phyloP scores from a whole-genome alignment of 805 yeast species.

The Metschnikowia vanudenii region DNA sequence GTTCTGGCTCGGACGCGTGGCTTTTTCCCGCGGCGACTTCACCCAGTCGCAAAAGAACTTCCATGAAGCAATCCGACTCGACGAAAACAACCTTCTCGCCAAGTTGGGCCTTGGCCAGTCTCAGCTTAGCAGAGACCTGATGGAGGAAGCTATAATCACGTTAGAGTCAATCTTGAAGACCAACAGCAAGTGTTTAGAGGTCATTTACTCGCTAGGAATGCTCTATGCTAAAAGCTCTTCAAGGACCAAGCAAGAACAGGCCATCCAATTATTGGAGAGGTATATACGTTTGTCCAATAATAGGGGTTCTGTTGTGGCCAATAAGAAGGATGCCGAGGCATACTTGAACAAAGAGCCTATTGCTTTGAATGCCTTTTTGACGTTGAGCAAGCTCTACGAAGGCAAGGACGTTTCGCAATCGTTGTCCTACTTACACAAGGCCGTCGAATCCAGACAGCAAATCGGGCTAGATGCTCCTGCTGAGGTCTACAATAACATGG shows the following conservation, averaged over 20 bases:
- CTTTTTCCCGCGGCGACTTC: constrained; percentile 57
- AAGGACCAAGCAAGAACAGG: constrained; percentile 45
- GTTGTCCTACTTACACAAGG: constrained; percentile 57
- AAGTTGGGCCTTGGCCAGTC: constrained; percentile 85
- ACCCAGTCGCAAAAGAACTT: constrained; percentile 71
- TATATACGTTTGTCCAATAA: constrained; percentile 64
- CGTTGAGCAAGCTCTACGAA: constrained; percentile 71
- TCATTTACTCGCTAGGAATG: constrained; percentile 71
- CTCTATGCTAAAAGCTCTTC: constrained; percentile 56
- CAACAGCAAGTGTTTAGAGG: constrained; percentile 70
- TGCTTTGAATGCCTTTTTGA: constrained; percentile 61
- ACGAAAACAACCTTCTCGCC: constrained; percentile 65
- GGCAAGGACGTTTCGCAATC: constrained; percentile 64
- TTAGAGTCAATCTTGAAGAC: constrained; percentile 71
- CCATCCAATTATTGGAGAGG: constrained; percentile 64
- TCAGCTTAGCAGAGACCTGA: constrained; percentile 67
- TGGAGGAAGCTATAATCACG: constrained; percentile 82
- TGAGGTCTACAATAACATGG: constrained; percentile 77
- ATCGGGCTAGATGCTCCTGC: constrained; percentile 48
- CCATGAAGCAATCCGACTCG: constrained; percentile 64
- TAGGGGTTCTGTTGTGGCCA: constrained; percentile 31
- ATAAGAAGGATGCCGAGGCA: constrained; percentile 23
- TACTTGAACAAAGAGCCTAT: constrained; percentile 51
- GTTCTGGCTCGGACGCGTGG: constrained; percentile 85
- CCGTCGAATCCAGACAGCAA: constrained; percentile 50